These are phyloP conservation scores for Fragilariopsis cylindrus DNA, from an alignment of 108 stramenopile species.

Conservation along the genomic window DNA sequence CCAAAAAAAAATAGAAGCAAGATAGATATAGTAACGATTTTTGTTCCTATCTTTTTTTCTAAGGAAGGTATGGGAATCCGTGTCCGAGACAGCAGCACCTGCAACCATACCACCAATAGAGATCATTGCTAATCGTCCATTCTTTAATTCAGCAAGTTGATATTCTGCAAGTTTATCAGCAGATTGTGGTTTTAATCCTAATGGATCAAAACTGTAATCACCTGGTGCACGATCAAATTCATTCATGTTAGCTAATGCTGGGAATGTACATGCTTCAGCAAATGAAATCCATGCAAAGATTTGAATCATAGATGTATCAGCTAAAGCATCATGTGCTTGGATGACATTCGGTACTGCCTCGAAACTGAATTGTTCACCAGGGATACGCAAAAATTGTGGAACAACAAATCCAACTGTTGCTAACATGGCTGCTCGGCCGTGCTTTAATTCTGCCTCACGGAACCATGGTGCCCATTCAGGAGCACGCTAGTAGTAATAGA, in stretches of 20 bases:
- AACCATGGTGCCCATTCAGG: slow-evolving; percentile 65
- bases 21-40: no score
- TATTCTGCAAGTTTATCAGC: slow-evolving; percentile 57
- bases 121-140: slow-evolving; percentile 92
- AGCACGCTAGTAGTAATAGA: slow-evolving; percentile 16
- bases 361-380: slow-evolving; percentile 83
- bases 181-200: slow-evolving; percentile 44
- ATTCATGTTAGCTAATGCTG: slow-evolving; percentile 60
- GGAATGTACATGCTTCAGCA: slow-evolving; percentile 54
- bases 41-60: not conserved
- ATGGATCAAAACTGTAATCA: slow-evolving; percentile 33
- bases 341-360: slow-evolving; percentile 81
- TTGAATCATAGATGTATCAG: slow-evolving; percentile 74
- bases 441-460: slow-evolving; percentile 86
- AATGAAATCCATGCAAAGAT: slow-evolving; percentile 72
- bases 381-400: slow-evolving; percentile 84
- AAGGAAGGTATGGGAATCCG: slow-evolving; percentile 90
- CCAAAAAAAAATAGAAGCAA: no score
- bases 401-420: slow-evolving; percentile 84
- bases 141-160: slow-evolving; percentile 82
- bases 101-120: slow-evolving; percentile 90
- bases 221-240: slow-evolving; percentile 78
- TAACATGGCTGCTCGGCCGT: slow-evolving; percentile 90
- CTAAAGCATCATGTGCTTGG: slow-evolving; percentile 81
- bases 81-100: slow-evolving; percentile 84